phyloP scores from a whole-genome alignment of 2,329 filamentous ascomycete species.

The Neurospora crassa region DNA sequence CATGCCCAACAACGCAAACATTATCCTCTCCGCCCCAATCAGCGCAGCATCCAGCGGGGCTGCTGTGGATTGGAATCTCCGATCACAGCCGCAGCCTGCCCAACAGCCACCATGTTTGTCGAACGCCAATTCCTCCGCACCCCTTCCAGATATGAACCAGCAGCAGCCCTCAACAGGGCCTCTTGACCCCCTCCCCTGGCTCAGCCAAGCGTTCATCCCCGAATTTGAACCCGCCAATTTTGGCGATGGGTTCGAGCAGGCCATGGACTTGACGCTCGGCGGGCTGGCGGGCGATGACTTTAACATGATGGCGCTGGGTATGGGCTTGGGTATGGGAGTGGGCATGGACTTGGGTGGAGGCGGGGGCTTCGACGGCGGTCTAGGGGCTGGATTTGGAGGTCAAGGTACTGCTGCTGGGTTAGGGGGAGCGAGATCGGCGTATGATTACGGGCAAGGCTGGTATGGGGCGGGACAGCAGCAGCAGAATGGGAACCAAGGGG shows the following conservation, averaged over 20 bases:
- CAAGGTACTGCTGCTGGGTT: neutral
- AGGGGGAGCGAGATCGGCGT: neutral
- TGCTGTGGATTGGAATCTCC: neutral
- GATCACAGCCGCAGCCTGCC: slow-evolving; percentile 3
- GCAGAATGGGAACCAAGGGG: neutral
- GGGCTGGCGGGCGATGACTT: slow-evolving; percentile 22
- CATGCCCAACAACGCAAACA: neutral
- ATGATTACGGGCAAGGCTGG: neutral
- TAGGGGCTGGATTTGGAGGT: neutral
- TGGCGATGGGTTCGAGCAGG: slow-evolving; percentile 32
- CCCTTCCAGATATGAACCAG: slow-evolving; percentile 7
- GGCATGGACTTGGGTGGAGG: slow-evolving; percentile 19
- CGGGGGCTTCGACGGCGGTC: slow-evolving; percentile 26
- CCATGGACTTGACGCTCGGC: slow-evolving; percentile 33
- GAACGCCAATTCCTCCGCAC: slow-evolving; percentile 14
- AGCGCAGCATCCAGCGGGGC: neutral
- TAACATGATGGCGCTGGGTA: slow-evolving; percentile 7
- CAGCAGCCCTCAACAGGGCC: neutral
- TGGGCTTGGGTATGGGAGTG: slow-evolving; percentile 20
- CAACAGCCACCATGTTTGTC: slow-evolving; percentile 2
- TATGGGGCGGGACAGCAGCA: neutral
- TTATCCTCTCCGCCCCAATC: slow-evolving; percentile 1
- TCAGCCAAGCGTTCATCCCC: slow-evolving; percentile 18
- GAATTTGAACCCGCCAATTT: slow-evolving; percentile 28
- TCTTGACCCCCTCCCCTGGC: slow-evolving; percentile 20